Base-by-base conservation (phyloP, 2,329 filamentous ascomycete species). In the Trichoderma afroharzianum region DNA sequence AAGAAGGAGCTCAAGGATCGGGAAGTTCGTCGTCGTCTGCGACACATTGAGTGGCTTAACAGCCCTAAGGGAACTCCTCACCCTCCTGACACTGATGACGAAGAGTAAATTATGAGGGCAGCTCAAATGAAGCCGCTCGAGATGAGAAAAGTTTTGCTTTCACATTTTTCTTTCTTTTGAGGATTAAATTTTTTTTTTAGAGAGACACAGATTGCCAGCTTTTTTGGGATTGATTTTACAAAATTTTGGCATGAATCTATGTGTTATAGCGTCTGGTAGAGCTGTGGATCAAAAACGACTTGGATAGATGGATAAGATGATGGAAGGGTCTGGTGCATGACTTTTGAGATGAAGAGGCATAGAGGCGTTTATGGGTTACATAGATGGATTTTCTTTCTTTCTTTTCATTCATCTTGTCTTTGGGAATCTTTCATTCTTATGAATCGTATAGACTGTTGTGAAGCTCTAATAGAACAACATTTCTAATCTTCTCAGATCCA, bases 1-100 rank as follows among this genome's bases (percentile, higher is more conserved):
- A 93, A 97, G 86, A 94, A 94, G 83, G 94, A 99, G 82, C 77
- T 95, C 80, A 99, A 99, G 88, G 96, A 99, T 82, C 88, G 92
- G 24, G 95, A 98, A 83, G 92, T 92, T 57, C 88, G 97, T 74
- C 89, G 95, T 76, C 88, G 96, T 76, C 85, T 98, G 82, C 90
- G 96, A 77, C 94, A 99, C 83, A 92, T 93, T 76, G 88, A 92
- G 80, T 93, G 92, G 92, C 85, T 97, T 77, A 95, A 94, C 83
- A 93, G 88, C 77, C 92, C 92, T 75, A 94, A 95, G 88, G 93
- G 93, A 6, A 95, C 93, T 4, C 92, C 92, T 33, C 90, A 92
- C 80, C 92, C 92, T 7, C 82, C 82, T 9, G 93, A 95, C 80
- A 94, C 92, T 21, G 93, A 95, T 76, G 93, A 94, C 74, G 93